Percentiles rank a stretch among this genome's conserved stretches.
These are phyloP conservation scores for Aeschynomene evenia DNA, from an alignment of 306 rosid genomes.

Conservation along the genomic window DNA sequence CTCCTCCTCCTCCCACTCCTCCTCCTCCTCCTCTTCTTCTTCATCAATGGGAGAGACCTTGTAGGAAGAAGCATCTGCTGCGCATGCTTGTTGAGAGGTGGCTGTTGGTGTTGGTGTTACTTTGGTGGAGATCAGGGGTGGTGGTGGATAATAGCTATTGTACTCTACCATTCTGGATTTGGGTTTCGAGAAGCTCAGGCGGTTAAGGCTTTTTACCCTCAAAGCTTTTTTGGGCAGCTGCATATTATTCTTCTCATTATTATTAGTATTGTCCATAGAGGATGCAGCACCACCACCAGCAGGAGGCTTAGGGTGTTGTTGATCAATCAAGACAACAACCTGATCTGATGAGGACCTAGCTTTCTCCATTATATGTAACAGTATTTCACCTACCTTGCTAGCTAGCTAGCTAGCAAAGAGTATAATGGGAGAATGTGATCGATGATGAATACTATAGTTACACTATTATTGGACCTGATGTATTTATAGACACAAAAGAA, in stretches of 20 bases:
- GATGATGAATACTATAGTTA: too few relatives aligned
- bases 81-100: conserved; percentile 5
- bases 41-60: conserved; percentile 24
- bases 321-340: conserved; percentile 44
- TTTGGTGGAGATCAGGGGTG: conserved; percentile 13
- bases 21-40: conserved; percentile 1
- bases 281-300: too few relatives aligned
- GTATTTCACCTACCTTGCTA: too few relatives aligned
- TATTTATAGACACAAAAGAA: too few relatives aligned
- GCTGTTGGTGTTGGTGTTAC: neutral
- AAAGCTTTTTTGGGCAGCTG: conserved; percentile 28
- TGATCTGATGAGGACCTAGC: conserved; percentile 36
- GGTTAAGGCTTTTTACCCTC: conserved; percentile 35
- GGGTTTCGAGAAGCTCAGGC: conserved; percentile 54
- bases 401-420: neutral
- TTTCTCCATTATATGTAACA: conserved; percentile 46
- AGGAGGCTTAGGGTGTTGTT: conserved; percentile 29
- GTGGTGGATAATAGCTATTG: too few relatives aligned
- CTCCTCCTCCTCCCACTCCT: conserved; percentile 24
- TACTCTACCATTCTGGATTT: conserved; percentile 46
- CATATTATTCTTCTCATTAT: conserved; percentile 15
- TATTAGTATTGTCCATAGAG: conserved; percentile 9
- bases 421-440: too few relatives aligned
- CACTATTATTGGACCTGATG: too few relatives aligned
- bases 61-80: conserved; percentile 21